Evolutionary conservation across 2,329 filamentous ascomycete genomes (phyloP), one percentile per base, ranked within the genome.

Genomic region (Exophiala viscosa): DNA sequence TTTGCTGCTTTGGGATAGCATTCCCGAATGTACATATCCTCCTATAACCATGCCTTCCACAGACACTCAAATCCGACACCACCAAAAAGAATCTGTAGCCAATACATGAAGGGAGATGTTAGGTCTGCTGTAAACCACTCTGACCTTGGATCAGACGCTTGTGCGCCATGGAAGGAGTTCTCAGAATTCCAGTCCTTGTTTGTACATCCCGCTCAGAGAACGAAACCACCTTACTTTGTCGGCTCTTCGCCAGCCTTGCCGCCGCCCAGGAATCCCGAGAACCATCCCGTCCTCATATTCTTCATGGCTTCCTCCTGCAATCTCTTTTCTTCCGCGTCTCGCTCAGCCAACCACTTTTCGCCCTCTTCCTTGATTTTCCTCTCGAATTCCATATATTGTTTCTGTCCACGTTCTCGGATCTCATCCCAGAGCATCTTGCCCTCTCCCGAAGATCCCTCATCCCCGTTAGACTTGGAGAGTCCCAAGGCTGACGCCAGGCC

Each of bases 401-500:
- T 86, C 73, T 91, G 88, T 32, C 93, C 93, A 45, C 90, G 82
- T 74, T 99, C 93, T 45, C 93, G 85, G 45, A 93, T 90, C 70
- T 95, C 85, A 67, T 99, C 93, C 72, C 91, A 90, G 61, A 96
- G 77, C 89, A 97, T 96, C 81, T 97, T 99, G 64, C 92, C 93
- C 71, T 96, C 85, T 2, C 87, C 85, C 57, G 93, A 82, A 5
- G 23, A 28, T 28, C 47, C 56, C 6, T 61, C 57, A 67, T 95
- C 89, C 2, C 80, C 79, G 62, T 80, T 84, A 58, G 82, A 78
- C 67, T 91, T 86, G 65, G 78, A 71, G 60, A 96, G 78, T 17
- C 92, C 92, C 5, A 97, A 76, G 48, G 88, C 76, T 62, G 78
- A 82, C 53, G 85, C 83, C 2, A 96, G 72, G 54, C 84, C 81